Base-by-base conservation (phyloP, 1,284 basidiomycete species). In the Sporisorium iseilematis-ciliati region DNA sequence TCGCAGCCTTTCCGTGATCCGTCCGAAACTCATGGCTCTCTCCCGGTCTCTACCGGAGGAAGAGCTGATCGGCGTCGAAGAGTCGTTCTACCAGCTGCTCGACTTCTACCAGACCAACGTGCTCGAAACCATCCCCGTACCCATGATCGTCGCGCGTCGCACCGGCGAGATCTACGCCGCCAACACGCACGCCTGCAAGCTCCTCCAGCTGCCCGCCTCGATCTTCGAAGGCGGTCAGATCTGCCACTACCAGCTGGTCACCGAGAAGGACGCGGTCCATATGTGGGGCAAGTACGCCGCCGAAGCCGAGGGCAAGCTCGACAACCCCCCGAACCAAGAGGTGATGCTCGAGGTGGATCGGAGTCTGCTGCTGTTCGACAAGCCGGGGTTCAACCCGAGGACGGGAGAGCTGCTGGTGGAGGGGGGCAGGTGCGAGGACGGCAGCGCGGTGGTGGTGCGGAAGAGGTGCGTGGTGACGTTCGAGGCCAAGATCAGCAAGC, bases 121-220 rank as follows among this genome's bases (percentile, higher is more conserved):
- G 4, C 59, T 77, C 23, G 71, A 70, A 23, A 57, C 46, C 3
- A 60, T 71, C 20, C 75, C 75, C 4, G 16, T 74, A 3, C 53
- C 75, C 11, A 77, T 70, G 64, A 42, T 70, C 53, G 45, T 77
- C 25, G 43, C 60, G 0, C 57, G 71, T 4, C 57, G 75, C 0
- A 77, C 75, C 7, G 75, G 75, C 51, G 71, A 75, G 64, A 75
- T 77, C 55, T 75, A 74, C 48, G 75, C 64, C 0, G 75, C 64
- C 20, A 77, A 77, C 62, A 53, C 65, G 12, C 66, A 70, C 23
- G 61, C 62, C 0, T 54, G 57, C 55, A 55, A 57, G 18, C 43
- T 69, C n/a, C 7, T 74, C 43, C 66, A 74, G 16, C 48, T 77
- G 2, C 75, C 75, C 12, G 23, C 63, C 23, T 46, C 43, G n/a